Conservation (phyloP, 305 asterid genomes). For the Salvia sclarea region DNA sequence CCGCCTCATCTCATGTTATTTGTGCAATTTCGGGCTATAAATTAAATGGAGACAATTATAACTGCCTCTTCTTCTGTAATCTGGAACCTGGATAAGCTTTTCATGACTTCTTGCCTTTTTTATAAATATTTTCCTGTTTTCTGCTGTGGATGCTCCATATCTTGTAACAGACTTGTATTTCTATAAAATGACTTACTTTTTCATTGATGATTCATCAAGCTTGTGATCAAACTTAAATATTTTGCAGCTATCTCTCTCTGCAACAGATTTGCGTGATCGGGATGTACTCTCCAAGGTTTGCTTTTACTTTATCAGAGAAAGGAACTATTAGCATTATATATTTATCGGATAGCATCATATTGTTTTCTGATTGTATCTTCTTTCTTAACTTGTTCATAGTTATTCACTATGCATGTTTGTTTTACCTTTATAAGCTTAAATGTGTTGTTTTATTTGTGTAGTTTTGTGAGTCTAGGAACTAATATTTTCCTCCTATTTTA, state of each 20-base stretch:
- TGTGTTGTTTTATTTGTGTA: constrained; percentile 8
- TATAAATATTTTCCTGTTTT: constrained; percentile 1
- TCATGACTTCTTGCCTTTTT: constrained; percentile 7
- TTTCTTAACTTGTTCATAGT: constrained; percentile 8
- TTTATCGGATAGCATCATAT: constrained; percentile 7
- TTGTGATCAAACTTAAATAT: constrained; percentile 14
- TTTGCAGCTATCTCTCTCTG: constrained; percentile 91
- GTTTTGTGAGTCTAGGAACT: constrained; percentile 21
- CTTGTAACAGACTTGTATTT: constrained; percentile 9
- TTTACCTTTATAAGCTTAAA: constrained; percentile 19
- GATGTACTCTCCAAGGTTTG: constrained; percentile 97
- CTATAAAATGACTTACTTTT: constrained; percentile 17
- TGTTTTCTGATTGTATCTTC: not conserved
- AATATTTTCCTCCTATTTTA: constrained; percentile 14
- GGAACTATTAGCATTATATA: constrained; percentile 12
- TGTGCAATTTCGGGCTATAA: constrained; percentile 6
- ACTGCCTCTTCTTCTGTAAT: not conserved
- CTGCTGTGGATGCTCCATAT: constrained; percentile 18
- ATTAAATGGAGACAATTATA: not conserved
- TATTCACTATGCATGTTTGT: constrained; percentile 3
- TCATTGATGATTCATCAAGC: constrained; percentile 23
- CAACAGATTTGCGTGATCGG: constrained; percentile 77
- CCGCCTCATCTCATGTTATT: constrained; percentile 3
- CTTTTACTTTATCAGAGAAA: constrained; percentile 24
- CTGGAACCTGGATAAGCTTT: constrained; percentile 19